Base-by-base conservation (phyloP, 2,329 filamentous ascomycete species). In the Microcyclosporella mali region DNA sequence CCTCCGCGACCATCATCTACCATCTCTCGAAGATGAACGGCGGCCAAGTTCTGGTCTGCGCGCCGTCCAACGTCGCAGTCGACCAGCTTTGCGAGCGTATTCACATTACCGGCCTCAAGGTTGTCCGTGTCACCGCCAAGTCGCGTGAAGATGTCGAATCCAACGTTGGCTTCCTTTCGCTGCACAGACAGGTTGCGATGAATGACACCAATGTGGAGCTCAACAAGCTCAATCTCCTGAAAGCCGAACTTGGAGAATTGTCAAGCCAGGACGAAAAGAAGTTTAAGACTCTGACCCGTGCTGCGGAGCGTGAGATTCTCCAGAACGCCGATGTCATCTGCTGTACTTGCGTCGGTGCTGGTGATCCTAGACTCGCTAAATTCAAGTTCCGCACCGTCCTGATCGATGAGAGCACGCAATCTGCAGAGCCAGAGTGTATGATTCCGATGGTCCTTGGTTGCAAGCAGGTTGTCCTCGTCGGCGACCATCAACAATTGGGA, bases 61-160 rank as follows among this genome's bases (percentile, higher is more conserved):
- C 92, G 12, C 92, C 92, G 1, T 98, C 92, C 37, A 98, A 98
- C 73, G 92, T 98, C 50, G 92, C 92, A 7, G 92, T 98, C 19
- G 92, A 98, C 61, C 92, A 98, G 67, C 82, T 98, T 21, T 98
- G 92, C 63, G 92, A 98, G 68, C 88, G 94, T 35, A 90, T 98
- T 50, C 90, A 97, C 66, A 79, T 82, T 44, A 98, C 92, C 27
- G 89, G 89, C 2, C 75, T 98, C 51, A 98, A 98, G 71, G 92
- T 94, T 41, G 92, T 97, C 33, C 89, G 92, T 60, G 81, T 98
- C 46, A 98, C 92, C n/a, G 92, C 92, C 48, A 98, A 98, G 68
- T 98, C 92, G 38, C 85, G 92, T 48, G 92, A 98, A 66, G 92
- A 98, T 72, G 92, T 98, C 8, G 92, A 98, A 65, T 95, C 90